phyloP scores from a whole-genome alignment of 164 flowering plant genomes.

The Tinospora cordifolia region DNA sequence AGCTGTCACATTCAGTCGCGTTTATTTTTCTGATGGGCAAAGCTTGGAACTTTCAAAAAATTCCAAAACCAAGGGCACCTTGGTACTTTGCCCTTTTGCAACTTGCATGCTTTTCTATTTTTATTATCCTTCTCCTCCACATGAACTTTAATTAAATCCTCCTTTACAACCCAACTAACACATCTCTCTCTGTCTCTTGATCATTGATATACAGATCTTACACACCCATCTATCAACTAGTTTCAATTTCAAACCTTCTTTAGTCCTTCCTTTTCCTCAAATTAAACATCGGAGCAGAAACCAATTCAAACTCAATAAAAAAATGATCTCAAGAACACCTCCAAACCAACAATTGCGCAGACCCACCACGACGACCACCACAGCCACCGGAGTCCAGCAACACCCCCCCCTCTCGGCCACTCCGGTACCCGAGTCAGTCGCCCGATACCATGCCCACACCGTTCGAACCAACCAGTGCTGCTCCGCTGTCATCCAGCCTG shows the following conservation, averaged over 20 bases:
- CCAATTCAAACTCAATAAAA: neutral
- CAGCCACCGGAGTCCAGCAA: neutral
- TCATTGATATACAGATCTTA: no score
- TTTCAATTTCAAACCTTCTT: no score
- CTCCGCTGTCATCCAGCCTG: constrained; percentile 56
- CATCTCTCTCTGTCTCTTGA: neutral
- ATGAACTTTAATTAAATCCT: neutral
- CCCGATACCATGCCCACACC: constrained; percentile 42
- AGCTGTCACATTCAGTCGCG: neutral
- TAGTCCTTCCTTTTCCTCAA: no score
- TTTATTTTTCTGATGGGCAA: neutral
- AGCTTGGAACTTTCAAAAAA: neutral
- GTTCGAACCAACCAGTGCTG: constrained; percentile 66
- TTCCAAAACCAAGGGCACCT: neutral
- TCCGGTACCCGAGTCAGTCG: constrained; percentile 41
- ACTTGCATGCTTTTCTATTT: neutral
- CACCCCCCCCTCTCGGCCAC: neutral
- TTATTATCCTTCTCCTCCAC: neutral
- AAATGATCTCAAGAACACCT: constrained; percentile 22
- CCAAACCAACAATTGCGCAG: constrained; percentile 20
- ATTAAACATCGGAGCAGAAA: neutral
- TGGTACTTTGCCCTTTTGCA: neutral
- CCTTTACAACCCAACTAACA: neutral
- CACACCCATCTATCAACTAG: no score
- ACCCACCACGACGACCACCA: constrained; percentile 13